Percentiles rank a stretch among this genome's conserved stretches.
Conservation (phyloP, 208 protist species). For the Trypanosoma conorhini region DNA sequence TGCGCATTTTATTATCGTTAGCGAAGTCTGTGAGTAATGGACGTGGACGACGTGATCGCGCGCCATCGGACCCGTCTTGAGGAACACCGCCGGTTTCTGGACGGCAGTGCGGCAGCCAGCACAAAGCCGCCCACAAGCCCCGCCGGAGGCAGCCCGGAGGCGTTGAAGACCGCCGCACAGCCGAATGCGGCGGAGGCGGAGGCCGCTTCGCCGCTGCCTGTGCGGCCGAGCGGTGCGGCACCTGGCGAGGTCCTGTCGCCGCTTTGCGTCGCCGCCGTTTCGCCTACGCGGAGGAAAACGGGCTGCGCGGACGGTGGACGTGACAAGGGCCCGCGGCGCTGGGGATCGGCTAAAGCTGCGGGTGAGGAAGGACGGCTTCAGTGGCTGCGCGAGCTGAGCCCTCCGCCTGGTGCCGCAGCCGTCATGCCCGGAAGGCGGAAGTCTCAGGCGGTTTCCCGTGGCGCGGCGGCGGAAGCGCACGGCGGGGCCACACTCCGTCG, state of each 20-base stretch:
- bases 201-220: constrained; percentile 4
- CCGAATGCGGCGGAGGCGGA: neutral
- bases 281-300: neutral
- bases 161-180: neutral
- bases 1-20: neutral
- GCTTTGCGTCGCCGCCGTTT: too few relatives aligned
- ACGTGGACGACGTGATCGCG: constrained; percentile 30
- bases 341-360: neutral
- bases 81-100: constrained; percentile 36
- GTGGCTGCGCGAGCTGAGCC: neutral
- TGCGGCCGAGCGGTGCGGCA: neutral
- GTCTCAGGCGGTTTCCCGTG: neutral
- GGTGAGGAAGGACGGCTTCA: constrained; percentile 8
- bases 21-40: constrained; percentile 4
- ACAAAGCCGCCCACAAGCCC: neutral
- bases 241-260: neutral
- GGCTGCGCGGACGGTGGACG: neutral
- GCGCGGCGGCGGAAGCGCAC: neutral
- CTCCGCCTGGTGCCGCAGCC: neutral
- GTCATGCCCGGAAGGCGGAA: neutral
- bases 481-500: neutral
- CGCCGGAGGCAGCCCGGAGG: neutral
- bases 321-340: neutral
- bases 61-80: constrained; percentile 29
- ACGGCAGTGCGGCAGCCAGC: constrained; percentile 11